phyloP scores from a whole-genome alignment of 2,329 filamentous ascomycete species.

The Verticillium zaregamsianum region DNA sequence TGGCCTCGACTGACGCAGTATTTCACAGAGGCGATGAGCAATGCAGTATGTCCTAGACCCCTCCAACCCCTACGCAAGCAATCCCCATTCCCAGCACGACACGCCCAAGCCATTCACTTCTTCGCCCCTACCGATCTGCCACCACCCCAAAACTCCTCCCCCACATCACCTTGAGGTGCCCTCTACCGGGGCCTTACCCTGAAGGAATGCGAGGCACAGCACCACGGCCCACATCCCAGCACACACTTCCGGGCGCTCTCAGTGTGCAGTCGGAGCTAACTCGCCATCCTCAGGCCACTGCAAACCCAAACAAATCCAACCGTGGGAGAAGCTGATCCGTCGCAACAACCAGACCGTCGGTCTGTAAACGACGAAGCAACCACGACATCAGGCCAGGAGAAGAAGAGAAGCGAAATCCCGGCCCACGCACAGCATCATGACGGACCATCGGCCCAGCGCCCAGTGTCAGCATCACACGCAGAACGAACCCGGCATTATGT shows the following conservation, averaged over 20 bases:
- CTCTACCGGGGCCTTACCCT: background rate
- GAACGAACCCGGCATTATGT: background rate
- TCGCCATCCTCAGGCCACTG: conserved; percentile 24
- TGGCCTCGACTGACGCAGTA: conserved; percentile 17
- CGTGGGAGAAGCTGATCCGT: conserved; percentile 32
- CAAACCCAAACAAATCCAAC: conserved; percentile 27
- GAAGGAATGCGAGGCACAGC: background rate
- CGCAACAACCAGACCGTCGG: conserved; percentile 22
- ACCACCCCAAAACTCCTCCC: background rate
- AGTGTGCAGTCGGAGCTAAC: background rate
- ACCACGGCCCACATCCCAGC: background rate
- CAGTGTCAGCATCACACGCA: background rate
- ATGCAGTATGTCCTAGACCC: conserved; percentile 31
- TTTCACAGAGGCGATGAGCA: conserved; percentile 36
- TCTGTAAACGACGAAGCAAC: conserved; percentile 1
- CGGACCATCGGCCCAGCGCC: background rate
- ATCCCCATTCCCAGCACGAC: background rate
- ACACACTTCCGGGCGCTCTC: background rate
- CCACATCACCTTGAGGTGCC: background rate
- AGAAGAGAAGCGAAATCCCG: background rate
- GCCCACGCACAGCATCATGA: background rate
- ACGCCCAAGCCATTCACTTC: background rate
- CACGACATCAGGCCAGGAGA: background rate
- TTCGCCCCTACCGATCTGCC: background rate
- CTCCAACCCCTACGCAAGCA: background rate